phyloP scores from a whole-genome alignment of 2,329 filamentous ascomycete species.

The Purpureocillium takamizusanense region DNA sequence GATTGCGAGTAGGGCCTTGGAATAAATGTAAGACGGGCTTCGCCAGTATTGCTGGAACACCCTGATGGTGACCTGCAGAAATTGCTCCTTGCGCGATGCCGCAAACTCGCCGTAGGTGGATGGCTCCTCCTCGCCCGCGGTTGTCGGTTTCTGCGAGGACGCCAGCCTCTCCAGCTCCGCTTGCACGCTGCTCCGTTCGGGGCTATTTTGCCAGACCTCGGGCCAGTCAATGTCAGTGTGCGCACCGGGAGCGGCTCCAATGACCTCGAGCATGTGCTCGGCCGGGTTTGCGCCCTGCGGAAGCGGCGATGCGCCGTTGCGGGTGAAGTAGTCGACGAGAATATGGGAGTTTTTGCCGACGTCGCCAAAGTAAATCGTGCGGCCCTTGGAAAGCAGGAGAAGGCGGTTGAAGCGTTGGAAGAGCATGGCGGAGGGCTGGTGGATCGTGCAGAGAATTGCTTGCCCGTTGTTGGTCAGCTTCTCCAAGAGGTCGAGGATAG shows the following conservation, averaged over 20 bases:
- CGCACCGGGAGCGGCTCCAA: conserved; percentile 34
- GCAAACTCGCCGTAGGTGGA: no score
- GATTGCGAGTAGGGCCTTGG: conserved; percentile 49
- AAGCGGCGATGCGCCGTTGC: conserved; percentile 45
- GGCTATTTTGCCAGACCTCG: conserved; percentile 21
- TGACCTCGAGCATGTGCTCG: conserved; percentile 52
- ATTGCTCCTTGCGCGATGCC: conserved; percentile 30
- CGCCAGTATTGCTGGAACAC: conserved; percentile 76
- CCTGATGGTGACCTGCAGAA: conserved; percentile 50
- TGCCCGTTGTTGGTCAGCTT: conserved; percentile 47
- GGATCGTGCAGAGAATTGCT: conserved; percentile 40
- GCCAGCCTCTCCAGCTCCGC: conserved; percentile 17
- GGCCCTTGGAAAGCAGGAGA: conserved; percentile 39
- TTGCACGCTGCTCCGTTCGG: conserved; percentile 19
- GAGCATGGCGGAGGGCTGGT: conserved; percentile 31
- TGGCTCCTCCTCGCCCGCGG: no score
- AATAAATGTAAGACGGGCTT: conserved; percentile 66
- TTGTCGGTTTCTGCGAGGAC: neutral
- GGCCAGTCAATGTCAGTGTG: conserved; percentile 29
- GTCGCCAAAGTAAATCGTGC: conserved; percentile 42
- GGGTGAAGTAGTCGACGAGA: conserved; percentile 51
- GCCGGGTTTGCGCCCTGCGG: conserved; percentile 51
- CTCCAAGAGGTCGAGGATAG: conserved; percentile 61
- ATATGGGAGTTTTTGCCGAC: conserved; percentile 30
- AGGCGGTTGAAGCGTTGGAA: conserved; percentile 46